Evolutionary conservation across 164 flowering plant genomes (phyloP).

Genomic region (Berberis thunbergii): DNA sequence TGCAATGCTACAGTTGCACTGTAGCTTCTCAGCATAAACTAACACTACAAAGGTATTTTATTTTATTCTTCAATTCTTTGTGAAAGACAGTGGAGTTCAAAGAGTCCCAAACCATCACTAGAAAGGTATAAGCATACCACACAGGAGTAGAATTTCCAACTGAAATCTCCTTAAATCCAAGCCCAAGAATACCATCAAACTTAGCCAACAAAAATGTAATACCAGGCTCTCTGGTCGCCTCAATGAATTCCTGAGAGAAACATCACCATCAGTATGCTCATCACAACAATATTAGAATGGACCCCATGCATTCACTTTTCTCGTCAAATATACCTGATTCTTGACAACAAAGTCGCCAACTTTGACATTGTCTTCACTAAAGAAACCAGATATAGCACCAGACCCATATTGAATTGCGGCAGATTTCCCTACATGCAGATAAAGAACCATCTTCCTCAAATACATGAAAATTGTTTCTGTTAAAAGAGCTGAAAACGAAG

Average conservation of each 20-base stretch:
- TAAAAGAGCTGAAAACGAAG: not conserved
- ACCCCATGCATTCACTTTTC: too few relatives aligned
- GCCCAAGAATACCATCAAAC: constrained; percentile 93
- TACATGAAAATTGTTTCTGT: not conserved
- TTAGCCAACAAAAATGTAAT: constrained; percentile 70
- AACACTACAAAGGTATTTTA: not conserved
- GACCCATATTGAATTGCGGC: constrained; percentile 79
- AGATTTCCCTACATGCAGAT: constrained; percentile 40
- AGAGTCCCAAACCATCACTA: too few relatives aligned
- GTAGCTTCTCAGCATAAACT: too few relatives aligned
- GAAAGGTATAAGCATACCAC: constrained; percentile 35
- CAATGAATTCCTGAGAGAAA: constrained; percentile 63
- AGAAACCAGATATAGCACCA: constrained; percentile 79
- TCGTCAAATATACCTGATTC: constrained; percentile 43
- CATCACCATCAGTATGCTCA: not conserved
- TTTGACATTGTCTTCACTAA: constrained; percentile 62
- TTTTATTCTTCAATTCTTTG: too few relatives aligned
- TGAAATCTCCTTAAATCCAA: constrained; percentile 84
- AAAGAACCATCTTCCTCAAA: not conserved
- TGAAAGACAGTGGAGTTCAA: too few relatives aligned
- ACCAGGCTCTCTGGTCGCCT: constrained; percentile 78
- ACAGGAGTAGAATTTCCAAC: constrained; percentile 76
- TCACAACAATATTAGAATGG: not conserved
- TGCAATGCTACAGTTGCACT: too few relatives aligned
- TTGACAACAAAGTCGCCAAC: constrained; percentile 71